Evolutionary conservation across 495 filamentous ascomycete genomes (phyloP), one percentile per base, ranked within the genome.

Genomic region (Xylaria telfairii): DNA sequence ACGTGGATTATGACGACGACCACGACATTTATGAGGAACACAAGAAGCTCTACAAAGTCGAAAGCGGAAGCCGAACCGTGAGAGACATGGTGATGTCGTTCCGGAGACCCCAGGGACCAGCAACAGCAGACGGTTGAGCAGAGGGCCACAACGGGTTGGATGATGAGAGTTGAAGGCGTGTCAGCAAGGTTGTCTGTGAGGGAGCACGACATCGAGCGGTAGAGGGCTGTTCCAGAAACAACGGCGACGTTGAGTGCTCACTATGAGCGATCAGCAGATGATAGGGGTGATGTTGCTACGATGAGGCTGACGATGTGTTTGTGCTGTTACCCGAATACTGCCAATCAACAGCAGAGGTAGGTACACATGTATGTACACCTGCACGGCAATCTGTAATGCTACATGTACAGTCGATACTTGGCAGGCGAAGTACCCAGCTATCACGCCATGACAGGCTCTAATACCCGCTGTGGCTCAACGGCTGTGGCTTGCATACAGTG

Each of bases 21-120:
- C 82, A 89, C 59, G 80, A 87, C 59, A 75, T 83, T 56, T 71
- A 84, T 39, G 80, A 86, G 66, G 86, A 89, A 74, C 86, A 88
- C 72, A 86, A 87, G 70, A 84, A 84, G 2, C 70, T 87, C 7
- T 88, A 87, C 67, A 83, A 85, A 46, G 75, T 75, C 59, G 75
- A 77, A 67, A 70, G 77, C 64, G 65, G 66, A 62, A 71, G 70
- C 39, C 78, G 72, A 62, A 81, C 71, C 17, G 65, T 84, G 37
- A 80, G 79, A 64, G 79, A 84, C 19, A 76, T 81, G 5, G 59
- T 83, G n/a, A 72, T 81, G 41, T 81, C 79, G 71, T 73, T 80
- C 19, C 6, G 61, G 12, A 26, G 42, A 32, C 39, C 21, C 10
- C 61, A 64, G n/a, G n/a, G 13, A 32, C 12, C n/a, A 32, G 37